A percentile compares a stretch with the other conserved stretches of the same genome.
Conservation (phyloP, 768 basidiomycete genomes). For the Epithele typhae region DNA sequence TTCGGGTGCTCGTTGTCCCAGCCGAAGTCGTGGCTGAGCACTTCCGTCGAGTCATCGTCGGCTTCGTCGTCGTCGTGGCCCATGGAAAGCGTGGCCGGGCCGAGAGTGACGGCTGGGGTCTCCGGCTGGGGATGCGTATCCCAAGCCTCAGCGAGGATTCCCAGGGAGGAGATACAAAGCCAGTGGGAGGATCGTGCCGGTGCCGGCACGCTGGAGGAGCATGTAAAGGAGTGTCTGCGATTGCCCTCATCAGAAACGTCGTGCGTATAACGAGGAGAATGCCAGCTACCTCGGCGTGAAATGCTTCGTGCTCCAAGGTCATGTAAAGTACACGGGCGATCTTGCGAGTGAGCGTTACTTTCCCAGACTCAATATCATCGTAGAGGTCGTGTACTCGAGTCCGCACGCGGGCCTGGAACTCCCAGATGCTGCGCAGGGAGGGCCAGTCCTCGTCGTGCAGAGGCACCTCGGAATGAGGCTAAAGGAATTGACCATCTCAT, state of each 20-base stretch:
- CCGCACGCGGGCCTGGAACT: conserved; percentile 76
- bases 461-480: conserved; percentile 92
- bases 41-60: conserved; percentile 49
- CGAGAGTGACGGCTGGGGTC: conserved; percentile 48
- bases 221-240: conserved; percentile 84
- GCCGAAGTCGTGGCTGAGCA: conserved; percentile 68
- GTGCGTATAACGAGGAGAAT: background rate
- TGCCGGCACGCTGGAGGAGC: conserved; percentile 79
- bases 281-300: conserved; percentile 68
- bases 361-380: conserved; percentile 55
- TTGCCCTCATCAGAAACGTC: background rate
- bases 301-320: conserved; percentile 86
- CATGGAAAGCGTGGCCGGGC: conserved; percentile 53
- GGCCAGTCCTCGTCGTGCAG: conserved; percentile 85
- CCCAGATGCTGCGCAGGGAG: conserved; percentile 56
- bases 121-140: conserved; percentile 40
- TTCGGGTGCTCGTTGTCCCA: conserved; percentile 94
- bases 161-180: conserved; percentile 75
- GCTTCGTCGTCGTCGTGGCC: conserved; percentile 84
- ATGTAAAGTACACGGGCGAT: conserved; percentile 82
- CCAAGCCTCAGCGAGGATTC: conserved; percentile 45
- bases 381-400: conserved; percentile 70
- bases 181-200: conserved; percentile 73
- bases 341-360: conserved; percentile 51
- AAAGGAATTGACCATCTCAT: conserved; percentile 1